phyloP scores from a whole-genome alignment of 805 yeast genomes.

The Kuraishia borneana region DNA sequence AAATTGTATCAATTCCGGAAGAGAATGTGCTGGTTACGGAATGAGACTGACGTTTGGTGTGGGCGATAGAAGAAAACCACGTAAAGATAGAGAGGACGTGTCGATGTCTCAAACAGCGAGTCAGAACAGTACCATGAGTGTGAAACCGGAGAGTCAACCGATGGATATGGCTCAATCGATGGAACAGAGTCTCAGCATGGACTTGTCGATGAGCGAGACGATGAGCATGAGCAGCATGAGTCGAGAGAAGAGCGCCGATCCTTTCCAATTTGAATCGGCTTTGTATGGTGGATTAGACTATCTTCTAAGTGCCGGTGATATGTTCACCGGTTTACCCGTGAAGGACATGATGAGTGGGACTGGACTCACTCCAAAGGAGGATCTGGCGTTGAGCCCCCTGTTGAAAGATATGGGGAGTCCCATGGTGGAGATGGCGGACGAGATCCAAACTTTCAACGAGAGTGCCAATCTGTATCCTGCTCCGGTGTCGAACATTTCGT shows the following conservation, averaged over 20 bases:
- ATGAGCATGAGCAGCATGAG: background rate
- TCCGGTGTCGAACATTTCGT: slow-evolving; percentile 8
- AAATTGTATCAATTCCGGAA: slow-evolving; percentile 32
- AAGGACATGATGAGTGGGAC: background rate
- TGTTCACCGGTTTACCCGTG: background rate
- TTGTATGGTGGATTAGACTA: slow-evolving; percentile 20
- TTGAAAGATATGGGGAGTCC: background rate
- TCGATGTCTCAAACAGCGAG: too few species aligned
- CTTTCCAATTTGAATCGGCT: slow-evolving; percentile 17
- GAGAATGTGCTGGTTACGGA: slow-evolving; percentile 40
- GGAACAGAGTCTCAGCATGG: background rate
- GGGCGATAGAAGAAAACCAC: slow-evolving; percentile 28
- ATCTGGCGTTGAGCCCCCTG: background rate
- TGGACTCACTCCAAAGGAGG: too few species aligned
- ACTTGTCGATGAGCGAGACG: background rate
- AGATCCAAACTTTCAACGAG: slow-evolving; percentile 11
- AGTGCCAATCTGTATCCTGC: slow-evolving; percentile 8
- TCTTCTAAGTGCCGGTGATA: slow-evolving; percentile 7
- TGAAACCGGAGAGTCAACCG: background rate
- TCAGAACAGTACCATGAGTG: too few species aligned
- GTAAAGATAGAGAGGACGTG: too few species aligned
- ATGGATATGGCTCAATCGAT: background rate
- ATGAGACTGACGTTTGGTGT: slow-evolving; percentile 37
- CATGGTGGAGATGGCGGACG: slow-evolving; percentile 4
- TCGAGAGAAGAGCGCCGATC: slow-evolving; percentile 6